Evolutionary conservation across 345 rosid species (phyloP).

Genomic region (Citrus hindsii): DNA sequence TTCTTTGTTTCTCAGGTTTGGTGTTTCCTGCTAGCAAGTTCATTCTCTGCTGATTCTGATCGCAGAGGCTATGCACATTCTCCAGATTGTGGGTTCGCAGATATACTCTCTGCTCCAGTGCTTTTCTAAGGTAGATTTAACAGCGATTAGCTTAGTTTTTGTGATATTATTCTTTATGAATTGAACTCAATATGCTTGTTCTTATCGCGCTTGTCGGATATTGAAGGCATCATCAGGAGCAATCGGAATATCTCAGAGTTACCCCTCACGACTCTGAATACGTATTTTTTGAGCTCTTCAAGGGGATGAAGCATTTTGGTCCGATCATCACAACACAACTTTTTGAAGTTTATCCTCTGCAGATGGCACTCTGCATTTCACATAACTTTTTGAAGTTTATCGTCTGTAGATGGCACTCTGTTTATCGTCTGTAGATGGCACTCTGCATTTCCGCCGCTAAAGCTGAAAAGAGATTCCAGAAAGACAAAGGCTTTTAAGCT

Average conservation of each 20-base stretch:
- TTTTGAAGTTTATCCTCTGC: neutral
- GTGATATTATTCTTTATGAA: neutral
- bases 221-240: neutral
- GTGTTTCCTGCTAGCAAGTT: slow-evolving; percentile 60
- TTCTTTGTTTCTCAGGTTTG: slow-evolving; percentile 68
- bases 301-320: slow-evolving; percentile 62
- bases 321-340: slow-evolving; percentile 21
- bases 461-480: neutral
- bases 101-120: neutral
- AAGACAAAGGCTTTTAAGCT: too few species aligned
- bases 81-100: neutral
- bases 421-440: too few species aligned
- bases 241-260: too few species aligned
- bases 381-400: neutral
- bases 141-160: neutral
- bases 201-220: neutral
- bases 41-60: slow-evolving; percentile 59
- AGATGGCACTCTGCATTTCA: neutral
- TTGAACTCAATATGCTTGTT: neutral
- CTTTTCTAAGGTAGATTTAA: neutral
- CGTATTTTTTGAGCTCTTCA: neutral
- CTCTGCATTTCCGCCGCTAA: neutral
- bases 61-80: neutral
- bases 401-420: neutral
- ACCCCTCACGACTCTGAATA: neutral